A percentile compares a stretch with the other conserved stretches of the same genome.
phyloP scores from a whole-genome alignment of 2,329 filamentous ascomycete species.

The Lasiodiplodia citricola region DNA sequence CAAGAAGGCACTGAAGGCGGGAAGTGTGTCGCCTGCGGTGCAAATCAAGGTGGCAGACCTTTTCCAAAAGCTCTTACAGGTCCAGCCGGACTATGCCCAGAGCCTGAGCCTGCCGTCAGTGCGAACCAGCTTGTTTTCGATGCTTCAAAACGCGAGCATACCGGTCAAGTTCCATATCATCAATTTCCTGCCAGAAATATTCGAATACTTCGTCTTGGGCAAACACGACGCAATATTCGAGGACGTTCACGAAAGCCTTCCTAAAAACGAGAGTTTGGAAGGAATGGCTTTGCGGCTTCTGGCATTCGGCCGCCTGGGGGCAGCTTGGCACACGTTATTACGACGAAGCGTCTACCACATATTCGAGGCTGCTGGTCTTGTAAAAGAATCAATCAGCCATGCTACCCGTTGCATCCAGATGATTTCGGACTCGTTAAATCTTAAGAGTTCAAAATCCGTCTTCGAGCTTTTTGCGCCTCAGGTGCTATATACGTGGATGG shows the following conservation, averaged over 20 bases:
- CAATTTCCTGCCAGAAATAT: constrained; percentile 72
- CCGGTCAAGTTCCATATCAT: constrained; percentile 78
- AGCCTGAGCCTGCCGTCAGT: constrained; percentile 65
- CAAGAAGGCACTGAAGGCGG: constrained; percentile 67
- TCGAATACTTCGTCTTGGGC: constrained; percentile 80
- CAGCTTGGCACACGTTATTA: constrained; percentile 83
- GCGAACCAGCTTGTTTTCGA: constrained; percentile 73
- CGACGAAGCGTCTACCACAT: constrained; percentile 90
- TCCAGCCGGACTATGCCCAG: constrained; percentile 70
- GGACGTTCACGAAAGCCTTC: constrained; percentile 81
- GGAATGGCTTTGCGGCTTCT: constrained; percentile 85
- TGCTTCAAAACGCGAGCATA: constrained; percentile 71
- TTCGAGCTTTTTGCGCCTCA: constrained; percentile 88
- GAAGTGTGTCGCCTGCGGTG: constrained; percentile 71
- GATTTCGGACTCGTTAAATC: constrained; percentile 68
- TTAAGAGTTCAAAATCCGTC: constrained; percentile 71
- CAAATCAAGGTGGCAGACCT: constrained; percentile 72
- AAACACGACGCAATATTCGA: constrained; percentile 84
- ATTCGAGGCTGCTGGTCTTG: constrained; percentile 83
- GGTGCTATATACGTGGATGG: constrained; percentile 86
- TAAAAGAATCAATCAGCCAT: constrained; percentile 69
- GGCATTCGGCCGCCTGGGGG: constrained; percentile 76
- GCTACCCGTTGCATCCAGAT: constrained; percentile 72
- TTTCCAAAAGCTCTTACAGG: constrained; percentile 71
- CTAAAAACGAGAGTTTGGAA: constrained; percentile 73